Conservation (phyloP, 139 green algal genomes). For the Coelastrella sp. region DNA sequence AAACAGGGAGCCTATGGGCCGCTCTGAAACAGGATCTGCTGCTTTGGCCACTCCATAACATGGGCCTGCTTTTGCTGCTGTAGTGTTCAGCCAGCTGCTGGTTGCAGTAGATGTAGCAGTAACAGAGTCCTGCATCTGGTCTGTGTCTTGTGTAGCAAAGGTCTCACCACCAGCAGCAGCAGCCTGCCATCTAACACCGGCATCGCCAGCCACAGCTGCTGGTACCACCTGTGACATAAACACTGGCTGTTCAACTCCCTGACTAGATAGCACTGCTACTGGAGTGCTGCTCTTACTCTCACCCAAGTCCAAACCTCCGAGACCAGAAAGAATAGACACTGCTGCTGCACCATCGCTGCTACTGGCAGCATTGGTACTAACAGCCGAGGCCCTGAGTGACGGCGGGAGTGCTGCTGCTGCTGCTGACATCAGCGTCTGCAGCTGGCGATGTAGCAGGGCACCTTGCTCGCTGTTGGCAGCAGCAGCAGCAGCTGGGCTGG, state of each 20-base stretch:
- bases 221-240: slow-evolving; percentile 27
- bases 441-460: slow-evolving; percentile 28
- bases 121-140: too few relatives aligned
- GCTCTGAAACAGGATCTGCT: too few relatives aligned
- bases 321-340: not conserved
- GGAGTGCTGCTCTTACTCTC: too few relatives aligned
- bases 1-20: slow-evolving; percentile 13
- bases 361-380: not conserved
- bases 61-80: not conserved
- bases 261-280: not conserved
- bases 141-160: too few relatives aligned
- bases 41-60: not conserved
- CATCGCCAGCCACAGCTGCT: not conserved
- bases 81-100: too few relatives aligned
- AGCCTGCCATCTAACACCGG: not conserved
- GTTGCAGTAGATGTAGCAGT: too few relatives aligned
- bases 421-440: slow-evolving; percentile 35
- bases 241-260: not conserved
- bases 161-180: not conserved
- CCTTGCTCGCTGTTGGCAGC: not conserved
- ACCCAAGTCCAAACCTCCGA: too few relatives aligned
- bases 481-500: slow-evolving; percentile 24
- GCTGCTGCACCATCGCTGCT: not conserved
- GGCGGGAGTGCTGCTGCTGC: slow-evolving; percentile 31
- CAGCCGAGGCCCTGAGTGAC: not conserved